Evolutionary conservation across 1,284 basidiomycete genomes (phyloP), one percentile per base, ranked within the genome.

Genomic region (Amylostereum chailletii): DNA sequence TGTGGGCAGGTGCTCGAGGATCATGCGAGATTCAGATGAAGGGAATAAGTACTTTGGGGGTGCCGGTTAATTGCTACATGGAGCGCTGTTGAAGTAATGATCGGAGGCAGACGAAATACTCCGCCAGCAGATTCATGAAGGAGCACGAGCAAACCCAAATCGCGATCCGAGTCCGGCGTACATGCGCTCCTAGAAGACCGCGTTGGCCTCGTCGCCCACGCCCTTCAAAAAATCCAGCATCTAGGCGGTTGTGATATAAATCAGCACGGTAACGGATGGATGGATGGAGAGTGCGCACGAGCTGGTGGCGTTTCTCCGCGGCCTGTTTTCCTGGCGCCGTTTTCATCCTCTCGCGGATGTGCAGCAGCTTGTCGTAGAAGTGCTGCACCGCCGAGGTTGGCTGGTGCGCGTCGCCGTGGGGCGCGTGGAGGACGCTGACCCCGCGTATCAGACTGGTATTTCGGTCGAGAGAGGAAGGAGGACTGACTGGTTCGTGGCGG

Each of bases 321-420:
- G 91, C 69, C 52, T 63, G 60, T 58, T 76, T 82, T 1, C 87
- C 91, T 2, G 72, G 71, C 3, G 70, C 74, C 0, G 91, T 94
- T 68, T 93, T 94, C 56, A 95, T 78, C 54, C 79, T 72, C 42
- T 80, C 79, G 42, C 72, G 73, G 47, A 94, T 86, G 51, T 81
- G 78, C 34, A 94, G 63, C 30, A 94, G 72, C 63, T 96, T 96
- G 57, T 93, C 90, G 56, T 92, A 70, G 60, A 96, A 96, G 60
- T 96, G 94, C 33, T 81, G 79, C 30, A 95, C 81, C 1, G 90
- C 83, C 0, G 80, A 82, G 8, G 66, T 63, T 30, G 66, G 64
- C n/a, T 70, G 64, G 4, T 68, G 69, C 34, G 75, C 65, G 58
- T 80, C 75, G 40, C 68, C 71, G 42, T 65, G 45, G 6, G 83